Base-by-base conservation (phyloP, 2,329 filamentous ascomycete species). In the Claviceps sp. region DNA sequence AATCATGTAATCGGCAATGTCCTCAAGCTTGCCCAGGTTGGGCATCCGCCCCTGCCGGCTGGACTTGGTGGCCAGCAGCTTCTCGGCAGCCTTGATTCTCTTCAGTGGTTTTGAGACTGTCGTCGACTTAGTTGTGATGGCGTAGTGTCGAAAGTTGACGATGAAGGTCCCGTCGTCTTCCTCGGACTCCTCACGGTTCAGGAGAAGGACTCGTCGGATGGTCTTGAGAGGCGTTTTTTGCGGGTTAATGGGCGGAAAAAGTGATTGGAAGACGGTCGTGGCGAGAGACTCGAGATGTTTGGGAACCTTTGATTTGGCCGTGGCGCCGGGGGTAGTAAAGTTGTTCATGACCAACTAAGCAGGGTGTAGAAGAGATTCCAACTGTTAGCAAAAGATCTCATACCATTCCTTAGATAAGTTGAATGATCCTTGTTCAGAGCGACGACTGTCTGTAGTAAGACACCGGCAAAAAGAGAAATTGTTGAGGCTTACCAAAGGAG, bases 201-300 rank as follows among this genome's bases (percentile, higher is more conserved):
- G 71, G 20, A 98, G 79, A 52, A 98, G 78, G 0, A 97, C 87
- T 62, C 93, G 82, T 57, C 86, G 86, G 64, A 98, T 96, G n/a
- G 88, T 89, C 60, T 88, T 85, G 38, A 98, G 77, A 1, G 93
- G 88, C 2, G 88, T 95, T 34, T 80, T 80, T 67, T 95, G 88
- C 0, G 93, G 93, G 60, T 93, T 93, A 67, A 98, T 96, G 1
- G 90, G 88, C 4, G 93, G 91, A 62, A 98, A 97, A 38, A 98
- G 79, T 7, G 88, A 95, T 67, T 96, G 91, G 70, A 97, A 98
- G 62, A 96, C 83, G 45, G 89, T 94, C 2, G 90, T 97, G 2
- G 89, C 83, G 36, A 98, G 82, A 23, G 86, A 85, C 70, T 98
- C 93, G 62, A 98, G 86, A 60, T 96, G 90, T 64, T 88, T 94